Evolutionary conservation across 1,139 yeast species (phyloP), one percentile per base, ranked within the genome.

Genomic region (Scheffersomyces lignicola): DNA sequence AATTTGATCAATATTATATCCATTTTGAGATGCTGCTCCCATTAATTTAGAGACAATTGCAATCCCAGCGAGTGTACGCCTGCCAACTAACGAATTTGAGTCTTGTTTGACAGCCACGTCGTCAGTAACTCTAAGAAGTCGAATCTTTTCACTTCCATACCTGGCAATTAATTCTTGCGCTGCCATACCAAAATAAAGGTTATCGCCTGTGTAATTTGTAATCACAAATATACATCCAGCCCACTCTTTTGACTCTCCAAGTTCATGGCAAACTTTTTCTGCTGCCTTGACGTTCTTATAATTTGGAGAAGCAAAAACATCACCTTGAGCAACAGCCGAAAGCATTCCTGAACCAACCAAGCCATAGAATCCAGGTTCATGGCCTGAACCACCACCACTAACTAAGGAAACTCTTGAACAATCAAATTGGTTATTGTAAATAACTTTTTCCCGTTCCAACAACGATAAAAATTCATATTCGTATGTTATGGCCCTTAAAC

Each of bases 51-150:
- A 62, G 35, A 72, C 61, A 17, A 71, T 41, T 2, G 69, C 67
- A 20, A 65, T 64, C 5, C 77, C 79, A 8, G 76, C 72, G 35
- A 73, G 53, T 3, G 77, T 74, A 42, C 79, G 56, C 37, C 79
- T 62, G 4, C 79, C 79, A 16, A 73, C 77, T 38, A 71, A 49
- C 9, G 62, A 62, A 31, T 70, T 69, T 38, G 63, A 53, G 18
- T 61, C 57, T 39, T 70, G 57, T 10, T 73, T 70, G 31, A 73
- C 73, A 2, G 78, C 65, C 3, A 71, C 78, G 43, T 69, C 72
- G 43, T 71, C 77, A 2, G 75, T 62, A 11, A 68, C 51, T 36
- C 54, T 42, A 30, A 56, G 46, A 17, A 55, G 30, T 15, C 39
- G 41, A 32, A 55, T 47, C 28, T 55, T 52, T 6, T 45, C 46